A percentile compares a stretch with the other conserved stretches of the same genome.
Evolutionary conservation across 306 rosid species (phyloP).

Genomic region (Pyrus betulifolia): DNA sequence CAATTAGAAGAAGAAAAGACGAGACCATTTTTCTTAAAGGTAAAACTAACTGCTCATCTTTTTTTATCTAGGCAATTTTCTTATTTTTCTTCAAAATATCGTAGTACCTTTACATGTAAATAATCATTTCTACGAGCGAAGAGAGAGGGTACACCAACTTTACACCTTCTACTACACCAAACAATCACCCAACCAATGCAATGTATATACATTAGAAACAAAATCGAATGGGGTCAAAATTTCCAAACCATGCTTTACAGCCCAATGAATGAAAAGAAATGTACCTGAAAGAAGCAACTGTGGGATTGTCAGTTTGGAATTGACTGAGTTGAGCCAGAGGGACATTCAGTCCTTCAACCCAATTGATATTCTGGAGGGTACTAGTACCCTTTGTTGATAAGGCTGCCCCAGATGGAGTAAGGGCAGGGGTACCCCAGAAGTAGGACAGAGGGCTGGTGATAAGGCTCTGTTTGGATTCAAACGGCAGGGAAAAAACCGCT

Average conservation of each 20-base stretch:
- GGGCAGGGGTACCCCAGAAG: slow-evolving; percentile 73
- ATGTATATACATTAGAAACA: neutral
- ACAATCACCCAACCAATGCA: neutral
- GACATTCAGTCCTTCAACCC: slow-evolving; percentile 56
- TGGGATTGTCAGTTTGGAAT: slow-evolving; percentile 25
- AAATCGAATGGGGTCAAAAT: neutral
- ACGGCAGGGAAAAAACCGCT: slow-evolving; percentile 32
- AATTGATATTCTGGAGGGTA: slow-evolving; percentile 25
- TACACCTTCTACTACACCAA: neutral
- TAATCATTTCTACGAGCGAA: neutral
- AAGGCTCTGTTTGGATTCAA: slow-evolving; percentile 42
- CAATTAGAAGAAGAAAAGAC: neutral
- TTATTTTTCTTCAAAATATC: neutral
- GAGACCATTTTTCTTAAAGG: neutral
- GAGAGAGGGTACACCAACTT: neutral
- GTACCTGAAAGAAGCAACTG: slow-evolving; percentile 42
- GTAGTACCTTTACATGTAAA: no score
- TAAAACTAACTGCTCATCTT: neutral
- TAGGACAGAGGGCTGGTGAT: slow-evolving; percentile 35
- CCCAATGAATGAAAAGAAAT: neutral
- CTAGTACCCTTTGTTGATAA: neutral
- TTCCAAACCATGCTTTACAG: neutral
- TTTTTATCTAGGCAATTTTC: neutral
- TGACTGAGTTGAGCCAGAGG: slow-evolving; percentile 39
- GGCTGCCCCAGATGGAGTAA: slow-evolving; percentile 40